Evolutionary conservation across 805 yeast genomes (phyloP).

Genomic region (Myxozyma monticola): DNA sequence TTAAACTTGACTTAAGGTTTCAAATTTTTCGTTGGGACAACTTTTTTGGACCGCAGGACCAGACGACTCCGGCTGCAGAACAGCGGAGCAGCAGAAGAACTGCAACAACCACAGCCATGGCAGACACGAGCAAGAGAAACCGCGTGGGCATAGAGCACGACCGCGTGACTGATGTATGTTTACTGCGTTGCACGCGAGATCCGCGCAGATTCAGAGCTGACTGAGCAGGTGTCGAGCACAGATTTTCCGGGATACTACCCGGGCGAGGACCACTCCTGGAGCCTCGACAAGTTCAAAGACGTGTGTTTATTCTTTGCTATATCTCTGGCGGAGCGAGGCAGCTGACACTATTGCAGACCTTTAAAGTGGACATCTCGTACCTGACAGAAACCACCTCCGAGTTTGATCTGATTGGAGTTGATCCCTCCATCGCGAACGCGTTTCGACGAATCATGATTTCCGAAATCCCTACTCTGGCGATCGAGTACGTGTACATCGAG

Average conservation of each 20-base stretch:
- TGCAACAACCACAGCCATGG: constrained; percentile 5
- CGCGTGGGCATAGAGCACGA: constrained; percentile 86
- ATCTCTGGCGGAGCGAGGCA: not conserved
- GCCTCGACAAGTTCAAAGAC: constrained; percentile 72
- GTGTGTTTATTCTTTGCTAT: constrained; percentile 11
- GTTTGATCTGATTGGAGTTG: constrained; percentile 83
- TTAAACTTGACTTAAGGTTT: too few species aligned
- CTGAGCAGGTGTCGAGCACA: constrained; percentile 58
- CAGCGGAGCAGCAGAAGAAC: not conserved
- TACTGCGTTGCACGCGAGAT: not conserved
- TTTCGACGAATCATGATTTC: constrained; percentile 96
- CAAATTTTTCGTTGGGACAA: constrained; percentile 5
- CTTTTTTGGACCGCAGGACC: too few species aligned
- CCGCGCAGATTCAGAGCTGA: not conserved
- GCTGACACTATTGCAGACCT: constrained; percentile 36
- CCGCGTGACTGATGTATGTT: constrained; percentile 71
- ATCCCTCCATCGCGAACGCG: constrained; percentile 93
- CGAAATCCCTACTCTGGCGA: constrained; percentile 94
- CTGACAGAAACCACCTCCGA: constrained; percentile 65
- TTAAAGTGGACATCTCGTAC: constrained; percentile 63
- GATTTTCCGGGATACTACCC: constrained; percentile 88
- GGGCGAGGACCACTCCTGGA: constrained; percentile 73
- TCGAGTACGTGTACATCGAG: constrained; percentile 85
- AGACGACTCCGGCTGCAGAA: not conserved
- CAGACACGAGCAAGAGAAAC: constrained; percentile 39